Evolutionary conservation across 2,329 filamentous ascomycete species (phyloP), one percentile per base, ranked within the genome.

Genomic region (Chaetomiaceae sp.): DNA sequence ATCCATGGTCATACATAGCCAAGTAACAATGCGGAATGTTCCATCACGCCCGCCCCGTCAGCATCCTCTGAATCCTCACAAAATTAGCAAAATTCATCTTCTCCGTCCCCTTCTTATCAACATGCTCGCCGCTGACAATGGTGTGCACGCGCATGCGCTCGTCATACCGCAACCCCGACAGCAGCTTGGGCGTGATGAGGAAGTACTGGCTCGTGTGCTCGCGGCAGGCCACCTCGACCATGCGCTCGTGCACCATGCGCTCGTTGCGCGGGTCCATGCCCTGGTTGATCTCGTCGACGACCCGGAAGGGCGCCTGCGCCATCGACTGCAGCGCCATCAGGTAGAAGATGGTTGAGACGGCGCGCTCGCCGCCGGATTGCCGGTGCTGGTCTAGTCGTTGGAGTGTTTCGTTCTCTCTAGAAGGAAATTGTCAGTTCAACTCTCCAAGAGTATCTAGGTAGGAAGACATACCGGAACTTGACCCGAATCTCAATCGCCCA

Each of bases 261-360:
- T 99, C 94, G 71, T 99, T 99, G 64, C 94, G 86, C 39, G 92
- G 94, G 69, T 99, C 94, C 94, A 99, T 99, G 61, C 94, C 94
- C 73, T 99, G 94, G 68, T 99, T 99, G 78, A 99, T 99, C 74
- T 99, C 94, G 71, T 99, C 94, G 55, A 99, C 94, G 46, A 99
- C 92, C 48, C 94, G 90, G 81, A 99, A 99, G 1, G 94, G 94
- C 3, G 91, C 91, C 64, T 91, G 88, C 15, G 94, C 92, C 64
- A 99, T 85, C 46, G 89, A 89, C 70, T 99, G 94, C 23, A 99
- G 81, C 5, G 94, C 90, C 91, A 99, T 97, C 53, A 99, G 89
- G 73, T 95, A 99, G 79, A 97, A 99, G 66, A 97, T 95, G 14
- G 94, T 99, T 20, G 90, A 95, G 20, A 99, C 92, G 22, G 94